Base-by-base conservation (phyloP, 371 early-diverging fungal genomes). In the Saksenaea oblongispora region DNA sequence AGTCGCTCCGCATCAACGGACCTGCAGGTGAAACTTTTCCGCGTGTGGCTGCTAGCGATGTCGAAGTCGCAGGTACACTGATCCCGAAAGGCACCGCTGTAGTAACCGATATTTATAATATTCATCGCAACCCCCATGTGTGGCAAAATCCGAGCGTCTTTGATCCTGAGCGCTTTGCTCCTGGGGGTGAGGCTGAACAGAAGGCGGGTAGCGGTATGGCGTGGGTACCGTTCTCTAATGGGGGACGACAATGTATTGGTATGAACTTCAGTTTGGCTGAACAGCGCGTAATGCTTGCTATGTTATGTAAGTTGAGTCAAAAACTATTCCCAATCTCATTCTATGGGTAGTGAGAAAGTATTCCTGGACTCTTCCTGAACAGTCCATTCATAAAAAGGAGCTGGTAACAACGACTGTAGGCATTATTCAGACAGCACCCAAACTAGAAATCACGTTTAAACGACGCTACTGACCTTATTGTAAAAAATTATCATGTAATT, bases 171-270 rank as follows among this genome's bases (percentile, higher is more conserved):
- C 72, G 86, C 13, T 84, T 82, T 54, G 66, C 56, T 1, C 64
- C 68, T 28, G 79, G 63, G 18, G 69, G 71, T 11, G 70, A 65
- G 34, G 59, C 54, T 11, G 66, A 70, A 14, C 22, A 56, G 47
- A 8, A 37, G 37, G 55, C 59, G 14, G 35, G 47, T 7, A 8
- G 41, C 2, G 39, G 51, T 9, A 59, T 36, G 13, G 28, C 76
- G 3, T 84, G 69, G 68, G 53, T 83, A 3, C 77, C 84, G 3
- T 84, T 84, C 55, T 69, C 76, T 58, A 63, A 67, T 17, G 82
- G 83, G n/a, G 58, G 66, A 7, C 68, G 84, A 56, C 66, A 76
- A 61, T 85, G 84, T 59, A 75, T 82, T 44, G 86, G 83, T 15
- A 74, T 76, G 73, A 75, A 83, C 41, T 83, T 85, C 62, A 70